Evolutionary conservation across 176 grass and related monocot genomes (phyloP).

Genomic region (Oryza glumipatula): DNA sequence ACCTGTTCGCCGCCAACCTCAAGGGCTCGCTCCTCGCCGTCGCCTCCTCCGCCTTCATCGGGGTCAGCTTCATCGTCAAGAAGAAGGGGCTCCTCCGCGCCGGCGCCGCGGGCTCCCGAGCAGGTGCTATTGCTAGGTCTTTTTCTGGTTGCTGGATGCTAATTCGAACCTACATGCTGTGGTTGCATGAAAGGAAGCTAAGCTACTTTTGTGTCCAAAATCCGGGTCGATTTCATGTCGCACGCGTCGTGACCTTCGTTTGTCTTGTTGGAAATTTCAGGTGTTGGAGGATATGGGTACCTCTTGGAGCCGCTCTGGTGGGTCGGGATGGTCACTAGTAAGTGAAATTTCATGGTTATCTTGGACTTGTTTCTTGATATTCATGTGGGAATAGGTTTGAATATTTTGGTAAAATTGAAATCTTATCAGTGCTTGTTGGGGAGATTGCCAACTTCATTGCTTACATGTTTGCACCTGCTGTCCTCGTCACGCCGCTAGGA

Average conservation of each 20-base stretch:
- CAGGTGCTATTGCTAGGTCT: constrained; percentile 53
- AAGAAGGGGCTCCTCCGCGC: constrained; percentile 94
- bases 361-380: constrained; percentile 9
- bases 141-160: constrained; percentile 37
- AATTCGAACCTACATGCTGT: constrained; percentile 17
- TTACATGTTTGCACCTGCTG: constrained; percentile 88
- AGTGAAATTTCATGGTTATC: constrained; percentile 35
- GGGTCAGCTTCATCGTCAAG: constrained; percentile 99
- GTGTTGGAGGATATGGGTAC: constrained; percentile 89
- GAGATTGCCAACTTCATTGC: constrained; percentile 96
- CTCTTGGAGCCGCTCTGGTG: constrained; percentile 95
- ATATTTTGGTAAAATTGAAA: constrained; percentile 8
- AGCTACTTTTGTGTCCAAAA: constrained; percentile 12
- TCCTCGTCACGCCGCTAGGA: constrained; percentile 81
- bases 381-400: constrained; percentile 19
- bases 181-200: constrained; percentile 11
- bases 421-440: constrained; percentile 76
- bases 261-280: constrained; percentile 50
- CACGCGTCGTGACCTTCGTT: not conserved
- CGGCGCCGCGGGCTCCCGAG: constrained; percentile 62
- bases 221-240: constrained; percentile 29
- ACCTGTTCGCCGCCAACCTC: constrained; percentile 86
- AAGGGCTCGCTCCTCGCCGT: constrained; percentile 83
- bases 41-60: constrained; percentile 90
- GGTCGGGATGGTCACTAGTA: constrained; percentile 94